These are phyloP conservation scores for Cyberlindnera saturnus DNA, from an alignment of 805 yeast species.

Conservation along the genomic window DNA sequence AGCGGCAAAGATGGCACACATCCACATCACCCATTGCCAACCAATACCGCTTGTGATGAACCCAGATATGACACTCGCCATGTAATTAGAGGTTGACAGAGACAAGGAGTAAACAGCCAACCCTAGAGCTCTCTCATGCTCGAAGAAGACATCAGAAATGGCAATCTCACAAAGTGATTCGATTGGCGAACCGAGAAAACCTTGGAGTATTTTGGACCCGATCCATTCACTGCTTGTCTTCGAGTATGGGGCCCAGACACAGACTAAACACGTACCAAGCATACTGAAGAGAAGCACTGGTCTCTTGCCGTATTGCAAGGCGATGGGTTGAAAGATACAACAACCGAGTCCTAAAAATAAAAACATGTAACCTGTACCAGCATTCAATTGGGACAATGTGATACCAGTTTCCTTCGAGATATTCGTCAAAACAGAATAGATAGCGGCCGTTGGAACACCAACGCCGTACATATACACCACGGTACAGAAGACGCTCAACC, in stretches of 20 bases:
- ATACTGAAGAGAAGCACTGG: conserved; percentile 36
- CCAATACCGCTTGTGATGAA: conserved; percentile 43
- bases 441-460: conserved; percentile 43
- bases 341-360: conserved; percentile 47
- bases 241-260: conserved; percentile 38
- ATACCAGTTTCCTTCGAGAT: conserved; percentile 31
- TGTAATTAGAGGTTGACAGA: conserved; percentile 46
- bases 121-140: conserved; percentile 44
- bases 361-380: conserved; percentile 45
- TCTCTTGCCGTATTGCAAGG: conserved; percentile 42
- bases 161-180: conserved; percentile 47
- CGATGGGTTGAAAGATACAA: conserved; percentile 44
- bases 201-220: conserved; percentile 33
- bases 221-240: conserved; percentile 32
- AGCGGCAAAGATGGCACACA: conserved; percentile 42
- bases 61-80: conserved; percentile 58
- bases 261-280: conserved; percentile 32
- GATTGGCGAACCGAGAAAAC: conserved; percentile 34
- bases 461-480: conserved; percentile 38
- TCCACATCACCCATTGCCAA: conserved; percentile 48
- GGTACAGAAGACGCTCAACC: conserved; percentile 38
- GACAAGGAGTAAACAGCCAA: conserved; percentile 48
- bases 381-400: conserved; percentile 35
- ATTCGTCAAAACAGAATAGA: conserved; percentile 36
- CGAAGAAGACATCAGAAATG: conserved; percentile 43